Evolutionary conservation across 2,329 filamentous ascomycete species (phyloP).

Genomic region (Bipolaris zeicola): DNA sequence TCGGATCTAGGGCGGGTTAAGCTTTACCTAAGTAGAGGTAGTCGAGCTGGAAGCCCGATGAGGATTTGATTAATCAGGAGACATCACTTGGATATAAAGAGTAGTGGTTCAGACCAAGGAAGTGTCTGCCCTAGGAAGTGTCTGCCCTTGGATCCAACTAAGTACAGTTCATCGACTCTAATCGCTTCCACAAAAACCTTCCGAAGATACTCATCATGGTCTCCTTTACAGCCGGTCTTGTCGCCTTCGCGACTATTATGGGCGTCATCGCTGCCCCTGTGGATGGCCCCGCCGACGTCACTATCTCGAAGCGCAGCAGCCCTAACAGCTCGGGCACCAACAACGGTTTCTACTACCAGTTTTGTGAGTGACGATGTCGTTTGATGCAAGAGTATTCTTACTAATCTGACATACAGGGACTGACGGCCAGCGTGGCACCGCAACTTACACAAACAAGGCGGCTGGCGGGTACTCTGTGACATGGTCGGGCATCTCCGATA

Average conservation of each 20-base stretch:
- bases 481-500: not conserved
- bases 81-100: not conserved
- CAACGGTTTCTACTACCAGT: constrained; percentile 1
- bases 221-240: not conserved
- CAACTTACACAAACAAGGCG: not conserved
- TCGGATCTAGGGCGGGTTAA: not conserved
- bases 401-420: not conserved
- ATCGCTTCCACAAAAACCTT: not conserved
- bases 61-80: not conserved
- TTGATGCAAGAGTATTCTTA: not conserved
- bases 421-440: not conserved
- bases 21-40: too few species aligned
- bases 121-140: not conserved
- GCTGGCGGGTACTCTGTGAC: not conserved
- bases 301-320: not conserved
- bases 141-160: not conserved
- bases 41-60: too few species aligned
- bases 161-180: not conserved
- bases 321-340: not conserved
- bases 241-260: not conserved
- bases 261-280: not conserved
- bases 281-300: not conserved
- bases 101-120: not conserved
- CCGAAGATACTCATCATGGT: not conserved
- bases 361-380: not conserved